Conservation (phyloP, 2,329 filamentous ascomycete species). For the Magnaporthiopsis poae region DNA sequence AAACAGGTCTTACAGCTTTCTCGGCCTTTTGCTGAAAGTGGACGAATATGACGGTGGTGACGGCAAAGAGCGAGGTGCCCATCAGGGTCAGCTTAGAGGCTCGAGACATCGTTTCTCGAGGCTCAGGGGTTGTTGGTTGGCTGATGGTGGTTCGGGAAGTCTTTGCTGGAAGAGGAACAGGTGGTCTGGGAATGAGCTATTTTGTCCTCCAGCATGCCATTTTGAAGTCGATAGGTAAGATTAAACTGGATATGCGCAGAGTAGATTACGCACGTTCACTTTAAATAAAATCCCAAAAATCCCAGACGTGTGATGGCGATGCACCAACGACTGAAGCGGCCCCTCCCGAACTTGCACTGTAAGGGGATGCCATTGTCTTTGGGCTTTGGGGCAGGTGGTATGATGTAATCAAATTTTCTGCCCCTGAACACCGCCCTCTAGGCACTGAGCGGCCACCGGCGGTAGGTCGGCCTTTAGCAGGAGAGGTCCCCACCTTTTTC, state of each 20-base stretch:
- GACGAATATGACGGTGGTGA: slow-evolving; percentile 70
- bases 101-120: slow-evolving; percentile 60
- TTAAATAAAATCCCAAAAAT: too few species aligned
- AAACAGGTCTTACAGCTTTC: slow-evolving; percentile 53
- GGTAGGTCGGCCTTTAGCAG: not conserved
- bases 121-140: not conserved
- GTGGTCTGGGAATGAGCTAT: too few species aligned
- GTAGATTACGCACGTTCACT: too few species aligned
- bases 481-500: not conserved
- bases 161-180: not conserved
- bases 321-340: not conserved
- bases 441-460: too few species aligned
- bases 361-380: not conserved
- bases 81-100: slow-evolving; percentile 79
- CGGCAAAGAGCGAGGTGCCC: slow-evolving; percentile 65
- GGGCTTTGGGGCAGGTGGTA: too few species aligned
- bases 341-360: not conserved
- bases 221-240: not conserved
- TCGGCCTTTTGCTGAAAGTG: slow-evolving; percentile 79
- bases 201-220: not conserved
- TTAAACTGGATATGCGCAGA: too few species aligned
- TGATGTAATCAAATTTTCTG: not conserved
- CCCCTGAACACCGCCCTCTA: not conserved
- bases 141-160: not conserved
- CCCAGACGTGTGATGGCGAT: not conserved